phyloP scores from a whole-genome alignment of 129 eudicot genomes.

The Deinandra increscens region DNA sequence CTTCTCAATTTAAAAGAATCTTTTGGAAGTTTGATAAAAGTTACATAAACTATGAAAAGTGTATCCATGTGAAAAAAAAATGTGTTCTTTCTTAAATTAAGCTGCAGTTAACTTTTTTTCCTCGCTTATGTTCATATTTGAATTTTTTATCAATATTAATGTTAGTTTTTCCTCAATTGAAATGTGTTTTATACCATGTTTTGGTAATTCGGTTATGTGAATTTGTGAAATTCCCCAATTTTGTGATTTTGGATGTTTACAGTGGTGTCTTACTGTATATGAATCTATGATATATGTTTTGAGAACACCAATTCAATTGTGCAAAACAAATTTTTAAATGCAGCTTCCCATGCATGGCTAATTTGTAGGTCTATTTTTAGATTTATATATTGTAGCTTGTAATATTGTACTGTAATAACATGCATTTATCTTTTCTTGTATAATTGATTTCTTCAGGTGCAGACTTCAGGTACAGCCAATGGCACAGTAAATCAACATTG shows the following conservation, averaged over 20 bases:
- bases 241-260: slow-evolving; percentile 4
- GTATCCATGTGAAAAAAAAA: too few relatives aligned
- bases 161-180: slow-evolving; percentile 2
- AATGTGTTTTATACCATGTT: not conserved
- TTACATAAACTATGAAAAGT: too few relatives aligned
- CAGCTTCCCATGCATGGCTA: not conserved
- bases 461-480: slow-evolving; percentile 45
- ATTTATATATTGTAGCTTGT: not conserved
- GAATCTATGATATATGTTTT: slow-evolving; percentile 15
- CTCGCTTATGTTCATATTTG: slow-evolving; percentile 16
- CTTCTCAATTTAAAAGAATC: too few relatives aligned
- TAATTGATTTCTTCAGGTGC: slow-evolving; percentile 51
- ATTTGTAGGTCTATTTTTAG: slow-evolving; percentile 12
- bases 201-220: not conserved
- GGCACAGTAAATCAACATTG: slow-evolving; percentile 70
- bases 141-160: slow-evolving; percentile 5
- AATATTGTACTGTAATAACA: not conserved
- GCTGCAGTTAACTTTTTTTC: too few relatives aligned
- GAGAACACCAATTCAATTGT: slow-evolving; percentile 12
- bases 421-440: not conserved
- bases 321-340: slow-evolving; percentile 7
- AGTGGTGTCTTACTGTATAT: slow-evolving; percentile 12
- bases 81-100: too few relatives aligned
- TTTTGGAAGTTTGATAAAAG: too few relatives aligned
- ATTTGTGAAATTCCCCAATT: not conserved